These are phyloP conservation scores for Paspalum vaginatum DNA, from an alignment of 176 grass and related monocot species.

Conservation along the genomic window DNA sequence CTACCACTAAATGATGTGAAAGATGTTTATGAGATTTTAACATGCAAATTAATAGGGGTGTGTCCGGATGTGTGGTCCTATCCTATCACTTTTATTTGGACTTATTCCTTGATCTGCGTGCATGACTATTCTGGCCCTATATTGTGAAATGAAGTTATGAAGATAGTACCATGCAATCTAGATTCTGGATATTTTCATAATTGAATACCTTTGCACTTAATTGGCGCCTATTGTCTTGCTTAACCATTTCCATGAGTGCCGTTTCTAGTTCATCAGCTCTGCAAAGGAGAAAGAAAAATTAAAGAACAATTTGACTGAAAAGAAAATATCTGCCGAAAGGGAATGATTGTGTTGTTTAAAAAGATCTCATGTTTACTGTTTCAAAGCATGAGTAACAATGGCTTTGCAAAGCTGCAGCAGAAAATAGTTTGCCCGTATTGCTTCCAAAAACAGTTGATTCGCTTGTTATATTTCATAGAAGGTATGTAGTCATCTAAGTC, in stretches of 20 bases:
- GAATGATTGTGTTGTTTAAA: background rate
- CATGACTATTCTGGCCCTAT: background rate
- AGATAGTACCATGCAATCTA: conserved; percentile 7
- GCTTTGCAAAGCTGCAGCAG: background rate
- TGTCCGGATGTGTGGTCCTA: background rate
- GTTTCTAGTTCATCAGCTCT: conserved; percentile 99
- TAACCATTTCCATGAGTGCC: conserved; percentile 99
- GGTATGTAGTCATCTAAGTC: conserved; percentile 7
- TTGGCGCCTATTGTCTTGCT: conserved; percentile 91
- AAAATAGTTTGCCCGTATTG: conserved; percentile 5
- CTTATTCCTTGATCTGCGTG: background rate
- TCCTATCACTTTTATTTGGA: conserved; percentile 12
- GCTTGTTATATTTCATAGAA: background rate
- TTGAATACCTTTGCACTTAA: conserved; percentile 83
- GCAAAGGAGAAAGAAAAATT: conserved; percentile 14
- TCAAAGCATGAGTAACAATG: conserved; percentile 3
- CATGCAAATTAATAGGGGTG: background rate
- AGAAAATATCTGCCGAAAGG: conserved; percentile 14
- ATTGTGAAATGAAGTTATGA: background rate
- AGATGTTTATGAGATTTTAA: background rate
- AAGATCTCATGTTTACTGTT: conserved; percentile 8
- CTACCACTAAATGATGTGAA: background rate
- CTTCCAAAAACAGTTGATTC: conserved; percentile 13
- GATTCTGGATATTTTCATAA: conserved; percentile 35
- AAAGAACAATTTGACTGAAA: background rate